Conservation (phyloP, 352 stramenopile species). For the Hyaloperonospora brassicae region DNA sequence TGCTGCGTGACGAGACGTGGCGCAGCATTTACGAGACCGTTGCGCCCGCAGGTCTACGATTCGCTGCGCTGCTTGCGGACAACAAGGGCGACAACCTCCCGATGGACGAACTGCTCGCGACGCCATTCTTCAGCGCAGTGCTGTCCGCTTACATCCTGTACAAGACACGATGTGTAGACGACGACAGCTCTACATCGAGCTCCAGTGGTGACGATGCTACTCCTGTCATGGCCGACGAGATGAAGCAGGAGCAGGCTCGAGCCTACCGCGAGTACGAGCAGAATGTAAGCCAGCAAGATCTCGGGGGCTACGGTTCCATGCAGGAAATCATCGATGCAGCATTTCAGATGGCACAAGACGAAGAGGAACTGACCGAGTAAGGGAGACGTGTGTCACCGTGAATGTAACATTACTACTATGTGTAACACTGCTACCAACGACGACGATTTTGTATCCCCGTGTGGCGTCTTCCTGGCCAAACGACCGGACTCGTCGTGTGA, state of each 20-base stretch:
- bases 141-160: conserved; percentile 55
- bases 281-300: conserved; percentile 16
- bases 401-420: too few species aligned
- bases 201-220: conserved; percentile 20
- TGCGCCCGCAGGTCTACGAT: conserved; percentile 42
- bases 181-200: conserved; percentile 18
- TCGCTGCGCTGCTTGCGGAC: conserved; percentile 44
- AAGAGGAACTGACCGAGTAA: conserved; percentile 35
- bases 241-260: conserved; percentile 10
- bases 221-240: conserved; percentile 5
- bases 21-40: conserved; percentile 62
- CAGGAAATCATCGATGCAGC: conserved; percentile 49
- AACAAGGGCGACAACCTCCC: conserved; percentile 60
- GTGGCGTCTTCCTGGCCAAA: conserved; percentile 11
- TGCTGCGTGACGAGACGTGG: conserved; percentile 65
- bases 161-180: conserved; percentile 24
- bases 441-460: background rate
- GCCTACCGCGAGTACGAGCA: conserved; percentile 3
- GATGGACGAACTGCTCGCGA: conserved; percentile 54
- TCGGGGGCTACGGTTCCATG: conserved; percentile 33
- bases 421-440: too few species aligned
- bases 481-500: background rate
- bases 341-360: conserved; percentile 50
- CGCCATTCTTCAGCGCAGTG: conserved; percentile 56
- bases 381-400: too few species aligned